A percentile compares a stretch with the other conserved stretches of the same genome.
Conservation (phyloP, 306 rosid species). For the Acmispon strigosus region DNA sequence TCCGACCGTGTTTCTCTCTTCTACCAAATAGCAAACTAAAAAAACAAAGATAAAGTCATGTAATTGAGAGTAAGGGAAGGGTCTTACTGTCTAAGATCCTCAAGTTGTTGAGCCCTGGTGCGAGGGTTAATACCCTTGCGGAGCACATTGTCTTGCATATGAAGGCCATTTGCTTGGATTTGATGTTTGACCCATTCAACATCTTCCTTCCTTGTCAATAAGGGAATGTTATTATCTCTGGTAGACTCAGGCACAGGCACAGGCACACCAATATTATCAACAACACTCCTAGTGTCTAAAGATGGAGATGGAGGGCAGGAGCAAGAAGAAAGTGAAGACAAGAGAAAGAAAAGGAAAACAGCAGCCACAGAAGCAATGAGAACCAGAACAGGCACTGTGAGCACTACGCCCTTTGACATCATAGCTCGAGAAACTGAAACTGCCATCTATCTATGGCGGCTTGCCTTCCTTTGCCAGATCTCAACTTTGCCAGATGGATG, state of each 20-base stretch:
- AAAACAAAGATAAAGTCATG: not conserved
- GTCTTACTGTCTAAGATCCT: slow-evolving; percentile 57
- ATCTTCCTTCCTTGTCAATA: slow-evolving; percentile 42
- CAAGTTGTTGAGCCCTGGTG: slow-evolving; percentile 65
- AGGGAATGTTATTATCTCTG: not conserved
- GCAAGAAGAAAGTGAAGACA: slow-evolving; percentile 54
- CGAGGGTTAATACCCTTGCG: slow-evolving; percentile 87
- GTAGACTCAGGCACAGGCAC: too few relatives aligned
- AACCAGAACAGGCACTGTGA: slow-evolving; percentile 53
- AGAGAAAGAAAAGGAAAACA: slow-evolving; percentile 44
- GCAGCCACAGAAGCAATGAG: slow-evolving; percentile 40
- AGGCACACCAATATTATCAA: too few relatives aligned
- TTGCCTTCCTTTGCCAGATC: too few relatives aligned
- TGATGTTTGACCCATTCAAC: slow-evolving; percentile 68
- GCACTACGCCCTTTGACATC: slow-evolving; percentile 49
- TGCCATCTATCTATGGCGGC: slow-evolving; percentile 45
- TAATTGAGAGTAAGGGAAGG: slow-evolving; percentile 1
- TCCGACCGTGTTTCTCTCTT: not conserved
- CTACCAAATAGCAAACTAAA: not conserved
- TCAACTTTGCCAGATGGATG: too few relatives aligned
- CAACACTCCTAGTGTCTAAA: not conserved
- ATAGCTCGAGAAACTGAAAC: slow-evolving; percentile 32
- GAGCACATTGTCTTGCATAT: slow-evolving; percentile 70
- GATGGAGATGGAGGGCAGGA: slow-evolving; percentile 48
- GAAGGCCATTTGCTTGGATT: slow-evolving; percentile 62